Evolutionary conservation across 2,329 filamentous ascomycete genomes (phyloP).

Genomic region (Ophiobolus disseminans): DNA sequence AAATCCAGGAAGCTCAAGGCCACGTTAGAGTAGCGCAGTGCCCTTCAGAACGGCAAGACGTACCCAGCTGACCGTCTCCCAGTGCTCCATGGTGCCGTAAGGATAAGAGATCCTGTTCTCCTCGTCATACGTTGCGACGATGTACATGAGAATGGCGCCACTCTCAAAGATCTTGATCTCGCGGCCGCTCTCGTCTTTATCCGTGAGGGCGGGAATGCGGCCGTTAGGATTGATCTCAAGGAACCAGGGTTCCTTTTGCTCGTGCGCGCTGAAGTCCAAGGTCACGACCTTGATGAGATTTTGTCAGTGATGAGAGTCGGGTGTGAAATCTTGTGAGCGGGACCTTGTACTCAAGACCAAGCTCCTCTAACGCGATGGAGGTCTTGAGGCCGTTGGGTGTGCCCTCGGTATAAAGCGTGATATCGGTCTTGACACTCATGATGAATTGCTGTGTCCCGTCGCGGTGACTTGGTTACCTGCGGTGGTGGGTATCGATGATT

Average conservation of each 20-base stretch:
- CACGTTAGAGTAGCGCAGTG: too few relatives aligned
- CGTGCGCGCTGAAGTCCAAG: constrained; percentile 44
- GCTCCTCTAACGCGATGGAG: constrained; percentile 67
- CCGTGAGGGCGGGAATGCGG: neutral
- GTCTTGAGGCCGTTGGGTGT: constrained; percentile 62
- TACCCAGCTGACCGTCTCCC: constrained; percentile 26
- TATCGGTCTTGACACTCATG: constrained; percentile 8
- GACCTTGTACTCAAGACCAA: constrained; percentile 64
- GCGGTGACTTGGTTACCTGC: too few relatives aligned
- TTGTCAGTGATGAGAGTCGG: constrained; percentile 61
- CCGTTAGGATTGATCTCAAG: constrained; percentile 1
- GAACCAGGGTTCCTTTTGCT: constrained; percentile 1
- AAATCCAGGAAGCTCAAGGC: too few relatives aligned
- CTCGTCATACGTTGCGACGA: neutral
- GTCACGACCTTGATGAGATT: constrained; percentile 69
- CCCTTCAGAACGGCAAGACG: constrained; percentile 44
- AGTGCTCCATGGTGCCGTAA: neutral
- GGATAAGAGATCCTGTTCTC: neutral
- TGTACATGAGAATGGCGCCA: neutral
- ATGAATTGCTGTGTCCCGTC: neutral
- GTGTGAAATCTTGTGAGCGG: constrained; percentile 63
- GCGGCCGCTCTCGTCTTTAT: neutral
- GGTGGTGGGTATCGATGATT: too few relatives aligned
- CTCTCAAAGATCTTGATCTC: constrained; percentile 1
- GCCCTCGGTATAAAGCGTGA: constrained; percentile 47